Base-by-base conservation (phyloP, 1,284 basidiomycete genomes). In the Irpex lacteus region DNA sequence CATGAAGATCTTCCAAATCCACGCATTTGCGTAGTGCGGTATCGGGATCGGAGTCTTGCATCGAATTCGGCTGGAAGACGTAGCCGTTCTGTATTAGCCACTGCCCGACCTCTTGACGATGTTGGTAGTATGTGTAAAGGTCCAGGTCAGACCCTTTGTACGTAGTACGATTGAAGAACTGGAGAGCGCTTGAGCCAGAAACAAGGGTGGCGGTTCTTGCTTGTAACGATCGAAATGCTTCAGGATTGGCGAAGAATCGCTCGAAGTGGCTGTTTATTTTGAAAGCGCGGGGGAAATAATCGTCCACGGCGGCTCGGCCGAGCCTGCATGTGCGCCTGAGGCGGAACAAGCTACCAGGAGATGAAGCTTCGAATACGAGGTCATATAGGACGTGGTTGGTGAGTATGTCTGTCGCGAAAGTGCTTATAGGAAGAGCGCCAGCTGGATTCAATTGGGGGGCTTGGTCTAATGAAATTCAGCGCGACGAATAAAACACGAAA, bases 91-190 rank as follows among this genome's bases (percentile, higher is more conserved):
- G 38, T n/a, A 70, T 4, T 18, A 73, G 60, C 66, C 68, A 71
- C 37, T 59, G 32, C 1, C 70, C 71, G 49, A 73, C 66, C 56
- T 71, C 68, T 49, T 38, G 59, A 1, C 65, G 61, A 1, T 18
- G 40, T 3, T 59, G 13, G 26, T 60, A 52, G n/a, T 26, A 15
- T 38, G 59, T 40, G 66, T 83, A 85, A 4, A 85, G 49, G 61
- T 85, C 83, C 2, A 85, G 77, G 68, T 84, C 84, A 3, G 82
- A 74, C 13, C 77, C 75, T 1, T 77, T 76, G 67, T 84, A 85
- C 32, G 72, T 68, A 0, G 72, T 69, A 8, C 83, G 68, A 52
- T 79, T 78, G 54, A 85, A 74, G 69, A 85, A 82, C 66, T 85
- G 83, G 5, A 85, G 76, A 1, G 79, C 83, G 36, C 70, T 74